Evolutionary conservation across 2,329 filamentous ascomycete genomes (phyloP), one percentile per base, ranked within the genome.

Genomic region (Colletotrichum costaricense): DNA sequence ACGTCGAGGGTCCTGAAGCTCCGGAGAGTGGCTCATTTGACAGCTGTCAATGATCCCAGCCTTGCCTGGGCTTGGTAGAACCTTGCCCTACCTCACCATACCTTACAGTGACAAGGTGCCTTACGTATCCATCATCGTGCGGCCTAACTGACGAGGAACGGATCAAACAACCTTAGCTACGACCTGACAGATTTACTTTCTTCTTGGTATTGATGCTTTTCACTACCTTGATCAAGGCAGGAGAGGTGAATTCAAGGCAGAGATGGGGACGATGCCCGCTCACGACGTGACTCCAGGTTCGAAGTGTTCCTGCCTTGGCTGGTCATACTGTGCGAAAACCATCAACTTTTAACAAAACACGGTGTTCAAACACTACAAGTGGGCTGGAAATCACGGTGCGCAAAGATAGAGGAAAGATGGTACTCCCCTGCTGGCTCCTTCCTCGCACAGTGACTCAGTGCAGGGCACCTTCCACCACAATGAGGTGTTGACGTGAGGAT

Each of bases 1-100:
- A n/a, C 22, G 30, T 54, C 7, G n/a, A 58, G 54, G 66, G 58
- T 19, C 46, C 60, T 30, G 62, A 30, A 49, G 59, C 42, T 66
- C 26, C 64, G 58, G 42, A 59, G 66, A 64, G 66, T 46, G 66
- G 69, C 54, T 69, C 54, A 54, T 64, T 66, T 60, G 54, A 64
- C 70, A 72, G 59, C 66, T 69, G 70, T 69, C 66, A 69, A 14
- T 42, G n/a, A 64, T 52, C 38, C 55, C 26, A 22, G 38, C 38
- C 28, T 33, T 38, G 49, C 67, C 52, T 12, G 57, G 64, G 57
- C 69, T 58, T 30, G 24, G 46, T 35, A n/a, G 24, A 35, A 58
- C 55, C 54, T 54, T 22, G 64, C 38, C 42, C 14, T 52, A 8
- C 28, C 54, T 35, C 12, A 35, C 33, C 33, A 4, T 28, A 46